phyloP scores from a whole-genome alignment of 139 green algal species.

The Asterochloris sp. region DNA sequence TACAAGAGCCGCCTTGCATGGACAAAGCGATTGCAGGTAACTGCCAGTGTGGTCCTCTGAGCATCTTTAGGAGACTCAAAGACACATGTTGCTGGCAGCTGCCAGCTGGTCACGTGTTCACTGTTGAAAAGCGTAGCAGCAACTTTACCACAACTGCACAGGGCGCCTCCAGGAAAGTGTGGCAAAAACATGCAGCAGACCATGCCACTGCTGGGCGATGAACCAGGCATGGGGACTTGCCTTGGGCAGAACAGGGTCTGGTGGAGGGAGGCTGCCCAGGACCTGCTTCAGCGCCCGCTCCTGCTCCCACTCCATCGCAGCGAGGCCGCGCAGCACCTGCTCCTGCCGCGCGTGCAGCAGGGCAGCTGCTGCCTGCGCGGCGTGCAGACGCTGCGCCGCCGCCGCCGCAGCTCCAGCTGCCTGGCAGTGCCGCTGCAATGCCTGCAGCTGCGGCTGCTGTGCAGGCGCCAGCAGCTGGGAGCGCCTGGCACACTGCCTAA shows the following conservation, averaged over 20 bases:
- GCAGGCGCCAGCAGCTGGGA: neutral
- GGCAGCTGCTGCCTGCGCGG: neutral
- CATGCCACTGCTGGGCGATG: no score
- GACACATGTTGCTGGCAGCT: no score
- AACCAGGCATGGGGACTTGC: no score
- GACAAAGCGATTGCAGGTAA: no score
- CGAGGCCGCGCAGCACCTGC: neutral
- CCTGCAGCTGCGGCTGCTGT: neutral
- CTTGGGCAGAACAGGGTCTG: neutral
- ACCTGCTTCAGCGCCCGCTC: neutral
- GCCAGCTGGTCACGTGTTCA: no score
- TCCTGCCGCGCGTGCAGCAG: neutral
- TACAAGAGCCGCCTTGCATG: no score
- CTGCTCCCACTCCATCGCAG: conserved; percentile 5
- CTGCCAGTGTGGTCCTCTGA: no score
- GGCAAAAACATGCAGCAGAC: no score
- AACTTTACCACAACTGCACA: no score
- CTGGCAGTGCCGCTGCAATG: neutral
- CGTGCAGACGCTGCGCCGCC: neutral
- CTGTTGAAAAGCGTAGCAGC: no score
- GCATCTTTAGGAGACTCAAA: no score
- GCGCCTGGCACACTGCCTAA: neutral
- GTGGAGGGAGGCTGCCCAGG: neutral
- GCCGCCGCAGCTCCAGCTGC: neutral
- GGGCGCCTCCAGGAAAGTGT: no score